Base-by-base conservation (phyloP, 2,329 filamentous ascomycete genomes). In the Fusarium sp. region DNA sequence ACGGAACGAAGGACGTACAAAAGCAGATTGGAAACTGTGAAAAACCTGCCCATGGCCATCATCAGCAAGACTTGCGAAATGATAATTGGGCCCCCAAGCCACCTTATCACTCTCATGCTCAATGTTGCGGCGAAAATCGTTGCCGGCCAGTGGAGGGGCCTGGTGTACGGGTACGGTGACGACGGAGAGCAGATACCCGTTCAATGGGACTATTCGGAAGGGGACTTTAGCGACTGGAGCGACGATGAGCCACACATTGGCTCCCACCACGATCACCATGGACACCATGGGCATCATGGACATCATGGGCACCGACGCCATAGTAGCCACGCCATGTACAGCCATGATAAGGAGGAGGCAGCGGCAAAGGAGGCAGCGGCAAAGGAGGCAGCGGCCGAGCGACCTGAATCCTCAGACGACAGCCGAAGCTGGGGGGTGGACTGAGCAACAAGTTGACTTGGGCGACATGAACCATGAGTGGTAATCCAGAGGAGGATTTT, bases 51-150 rank as follows among this genome's bases (percentile, higher is more conserved):
- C 13, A 75, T 90, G 60, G 88, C 91, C 4, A 89, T 97, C 33
- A 88, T 97, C 29, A 90, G 92, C 65, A 95, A 94, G 82, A 95
- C 95, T 0, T 91, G 90, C 72, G 91, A 94, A 61, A 88, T 97
- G 33, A 88, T 97, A 5, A 85, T 98, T 16, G 91, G 93, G 0
- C 95, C 95, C n/a, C 95, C 95, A 0, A 90, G 92, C 18, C 91
- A 95, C 77, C 88, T 97, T 2, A 89, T 97, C 38, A 87, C 90
- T 29, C 86, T 97, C 45, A 95, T 98, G 87, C 88, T 98, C 6
- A 91, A 91, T 65, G 94, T 98, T 66, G 94, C 95, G 1, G 92
- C 93, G 0, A 91, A 90, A 71, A 94, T 98, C 71, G 89, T 91
- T 1, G 86, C 87, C 33, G 90, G 89, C 20, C 87, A 90, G 83